Conservation (phyloP, 768 basidiomycete genomes). For the Rhodotorula babjevae region DNA sequence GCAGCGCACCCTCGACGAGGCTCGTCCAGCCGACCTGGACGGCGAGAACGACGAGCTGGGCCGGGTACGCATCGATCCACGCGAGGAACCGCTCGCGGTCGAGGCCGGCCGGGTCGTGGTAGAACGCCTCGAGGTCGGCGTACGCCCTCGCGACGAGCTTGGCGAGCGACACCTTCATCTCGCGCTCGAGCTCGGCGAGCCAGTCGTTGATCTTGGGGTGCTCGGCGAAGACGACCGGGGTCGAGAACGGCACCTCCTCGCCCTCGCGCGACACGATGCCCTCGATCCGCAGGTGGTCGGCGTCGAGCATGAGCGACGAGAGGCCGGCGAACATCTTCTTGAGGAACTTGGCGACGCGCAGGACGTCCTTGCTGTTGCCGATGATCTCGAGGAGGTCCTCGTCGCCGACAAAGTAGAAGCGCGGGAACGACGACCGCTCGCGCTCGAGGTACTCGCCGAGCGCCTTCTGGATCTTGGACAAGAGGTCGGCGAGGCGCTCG, state of each 20-base stretch:
- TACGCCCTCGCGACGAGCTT: slow-evolving; percentile 74
- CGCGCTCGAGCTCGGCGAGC: slow-evolving; percentile 82
- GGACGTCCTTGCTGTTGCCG: slow-evolving; percentile 94
- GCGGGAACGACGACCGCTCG: slow-evolving; percentile 94
- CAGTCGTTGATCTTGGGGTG: slow-evolving; percentile 98
- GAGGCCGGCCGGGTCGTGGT: slow-evolving; percentile 62
- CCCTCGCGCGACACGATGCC: slow-evolving; percentile 95
- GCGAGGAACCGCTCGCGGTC: slow-evolving; percentile 64
- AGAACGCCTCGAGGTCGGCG: slow-evolving; percentile 72
- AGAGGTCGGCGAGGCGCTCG: slow-evolving; percentile 88
- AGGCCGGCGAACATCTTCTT: slow-evolving; percentile 99
- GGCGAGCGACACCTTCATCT: slow-evolving; percentile 88
- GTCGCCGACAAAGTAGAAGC: slow-evolving; percentile 99
- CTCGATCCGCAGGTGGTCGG: slow-evolving; percentile 77
- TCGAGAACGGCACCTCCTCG: slow-evolving; percentile 79
- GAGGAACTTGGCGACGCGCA: slow-evolving; percentile 96
- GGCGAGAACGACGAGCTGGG: slow-evolving; percentile 92
- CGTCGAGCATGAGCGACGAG: slow-evolving; percentile 78
- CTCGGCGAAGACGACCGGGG: slow-evolving; percentile 80
- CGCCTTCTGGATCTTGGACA: slow-evolving; percentile 98
- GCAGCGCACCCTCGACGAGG: slow-evolving; percentile 69
- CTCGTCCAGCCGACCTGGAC: slow-evolving; percentile 91
- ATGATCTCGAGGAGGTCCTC: slow-evolving; percentile 98
- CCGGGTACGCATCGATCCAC: slow-evolving; percentile 93
- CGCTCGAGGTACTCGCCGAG: slow-evolving; percentile 97